These are phyloP conservation scores for Trametes cinnabarina DNA, from an alignment of 768 basidiomycete species.

Conservation along the genomic window DNA sequence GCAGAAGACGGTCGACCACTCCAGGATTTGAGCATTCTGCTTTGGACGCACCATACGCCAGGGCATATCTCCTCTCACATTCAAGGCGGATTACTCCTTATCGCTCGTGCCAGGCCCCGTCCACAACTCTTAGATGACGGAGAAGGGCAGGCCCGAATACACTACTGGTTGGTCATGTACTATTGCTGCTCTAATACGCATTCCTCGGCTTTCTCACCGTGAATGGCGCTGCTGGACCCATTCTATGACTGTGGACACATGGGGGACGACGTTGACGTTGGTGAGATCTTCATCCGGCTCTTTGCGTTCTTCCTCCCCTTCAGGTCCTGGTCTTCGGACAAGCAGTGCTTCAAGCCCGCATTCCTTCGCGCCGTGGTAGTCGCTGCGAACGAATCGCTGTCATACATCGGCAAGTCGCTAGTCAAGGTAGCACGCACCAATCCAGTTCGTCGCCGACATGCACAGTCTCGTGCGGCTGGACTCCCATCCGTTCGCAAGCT, in stretches of 20 bases:
- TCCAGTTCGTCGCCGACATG: slow-evolving; percentile 77
- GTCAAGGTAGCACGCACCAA: slow-evolving; percentile 42
- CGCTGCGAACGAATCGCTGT: slow-evolving; percentile 40
- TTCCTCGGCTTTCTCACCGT: slow-evolving; percentile 4
- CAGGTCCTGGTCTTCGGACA: slow-evolving; percentile 47
- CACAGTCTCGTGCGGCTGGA: slow-evolving; percentile 45
- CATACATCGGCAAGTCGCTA: neutral
- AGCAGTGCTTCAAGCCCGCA: slow-evolving; percentile 60
- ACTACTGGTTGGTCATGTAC: slow-evolving; percentile 13
- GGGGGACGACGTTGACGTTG: slow-evolving; percentile 39
- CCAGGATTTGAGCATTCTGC: neutral
- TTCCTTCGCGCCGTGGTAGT: slow-evolving; percentile 58
- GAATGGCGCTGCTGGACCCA: slow-evolving; percentile 31
- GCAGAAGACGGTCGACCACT: slow-evolving; percentile 9
- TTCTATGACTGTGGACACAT: slow-evolving; percentile 35
- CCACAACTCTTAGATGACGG: neutral
- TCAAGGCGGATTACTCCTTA: neutral
- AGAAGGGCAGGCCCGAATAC: neutral
- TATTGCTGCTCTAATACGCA: slow-evolving; percentile 1
- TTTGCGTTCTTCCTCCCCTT: slow-evolving; percentile 47
- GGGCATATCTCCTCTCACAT: neutral
- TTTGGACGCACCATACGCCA: too few relatives aligned
- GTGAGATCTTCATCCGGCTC: slow-evolving; percentile 42
- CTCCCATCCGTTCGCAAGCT: slow-evolving; percentile 36
- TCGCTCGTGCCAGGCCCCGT: neutral